phyloP scores from a whole-genome alignment of 2,329 filamentous ascomycete species.

The Fusarium avenaceum region DNA sequence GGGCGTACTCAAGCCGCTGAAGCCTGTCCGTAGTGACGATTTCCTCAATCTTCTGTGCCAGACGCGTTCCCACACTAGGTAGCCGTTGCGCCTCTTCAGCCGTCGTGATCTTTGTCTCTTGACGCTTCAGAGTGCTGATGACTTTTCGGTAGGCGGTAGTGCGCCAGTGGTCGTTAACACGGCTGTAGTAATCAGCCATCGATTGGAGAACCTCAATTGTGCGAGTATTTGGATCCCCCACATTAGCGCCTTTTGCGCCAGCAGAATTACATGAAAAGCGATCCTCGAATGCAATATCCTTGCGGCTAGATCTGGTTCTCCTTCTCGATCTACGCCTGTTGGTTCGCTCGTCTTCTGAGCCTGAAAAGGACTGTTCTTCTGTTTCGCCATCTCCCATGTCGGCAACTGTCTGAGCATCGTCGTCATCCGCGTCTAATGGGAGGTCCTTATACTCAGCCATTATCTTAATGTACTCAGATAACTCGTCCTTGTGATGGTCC shows the following conservation, averaged over 20 bases:
- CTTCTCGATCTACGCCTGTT: conserved; percentile 36
- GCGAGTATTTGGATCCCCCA: conserved; percentile 76
- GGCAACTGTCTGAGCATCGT: conserved; percentile 54
- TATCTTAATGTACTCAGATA: conserved; percentile 75
- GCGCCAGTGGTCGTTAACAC: conserved; percentile 83
- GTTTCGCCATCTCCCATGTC: conserved; percentile 31
- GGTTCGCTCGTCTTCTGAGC: conserved; percentile 45
- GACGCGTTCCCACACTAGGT: conserved; percentile 75
- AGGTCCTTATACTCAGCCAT: conserved; percentile 72
- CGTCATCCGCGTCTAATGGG: conserved; percentile 66
- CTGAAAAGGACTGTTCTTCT: conserved; percentile 29
- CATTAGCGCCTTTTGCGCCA: conserved; percentile 59
- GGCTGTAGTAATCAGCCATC: conserved; percentile 83
- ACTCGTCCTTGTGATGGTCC: conserved; percentile 61
- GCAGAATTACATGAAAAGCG: conserved; percentile 69
- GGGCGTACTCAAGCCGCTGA: conserved; percentile 77
- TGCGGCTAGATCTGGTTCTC: conserved; percentile 44
- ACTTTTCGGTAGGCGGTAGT: conserved; percentile 81
- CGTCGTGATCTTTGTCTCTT: conserved; percentile 73
- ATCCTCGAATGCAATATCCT: conserved; percentile 58
- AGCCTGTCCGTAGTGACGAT: conserved; percentile 82
- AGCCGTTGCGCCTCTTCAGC: conserved; percentile 77
- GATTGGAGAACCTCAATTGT: conserved; percentile 83
- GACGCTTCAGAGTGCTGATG: conserved; percentile 78
- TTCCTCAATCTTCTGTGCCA: conserved; percentile 91